A percentile compares a stretch with the other conserved stretches of the same genome.
Evolutionary conservation across 1,284 basidiomycete species (phyloP).

Genomic region (Mycosarcoma mackinlayi): DNA sequence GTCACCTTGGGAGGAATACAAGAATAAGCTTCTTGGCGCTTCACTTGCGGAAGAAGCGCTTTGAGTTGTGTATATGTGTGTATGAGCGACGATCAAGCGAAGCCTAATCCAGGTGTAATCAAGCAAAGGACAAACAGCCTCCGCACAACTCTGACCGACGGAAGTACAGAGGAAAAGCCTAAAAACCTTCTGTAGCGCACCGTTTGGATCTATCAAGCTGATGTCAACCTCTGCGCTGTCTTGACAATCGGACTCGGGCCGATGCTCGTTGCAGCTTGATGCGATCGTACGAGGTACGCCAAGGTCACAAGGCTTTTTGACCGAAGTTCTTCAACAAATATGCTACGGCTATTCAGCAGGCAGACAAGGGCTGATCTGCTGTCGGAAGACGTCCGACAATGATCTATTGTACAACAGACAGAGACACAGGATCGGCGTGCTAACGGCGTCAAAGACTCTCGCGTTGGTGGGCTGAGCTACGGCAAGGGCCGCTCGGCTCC

Average conservation of each 20-base stretch:
- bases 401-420: not conserved
- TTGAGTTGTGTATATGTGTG: conserved; percentile 3
- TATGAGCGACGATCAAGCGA: conserved; percentile 1
- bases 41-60: conserved; percentile 23
- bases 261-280: conserved; percentile 3
- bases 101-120: conserved; percentile 10
- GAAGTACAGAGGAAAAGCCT: no score
- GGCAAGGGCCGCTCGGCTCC: not conserved
- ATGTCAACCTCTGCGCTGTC: conserved; percentile 1
- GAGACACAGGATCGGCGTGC: no score
- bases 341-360: not conserved
- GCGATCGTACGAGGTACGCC: conserved; percentile 7
- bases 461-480: not conserved
- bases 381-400: not conserved
- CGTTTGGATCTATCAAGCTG: no score
- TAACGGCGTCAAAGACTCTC: no score
- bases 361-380: not conserved
- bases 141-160: no score
- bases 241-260: conserved; percentile 2
- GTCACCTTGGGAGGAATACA: not conserved
- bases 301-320: conserved; percentile 9
- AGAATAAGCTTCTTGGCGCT: conserved; percentile 1
- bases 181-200: no score
- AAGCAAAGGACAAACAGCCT: not conserved
- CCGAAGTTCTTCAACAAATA: no score